Percentiles rank a stretch among this genome's conserved stretches.
Conservation (phyloP, 202 grass and related monocot genomes). For the Zoysia matrella region DNA sequence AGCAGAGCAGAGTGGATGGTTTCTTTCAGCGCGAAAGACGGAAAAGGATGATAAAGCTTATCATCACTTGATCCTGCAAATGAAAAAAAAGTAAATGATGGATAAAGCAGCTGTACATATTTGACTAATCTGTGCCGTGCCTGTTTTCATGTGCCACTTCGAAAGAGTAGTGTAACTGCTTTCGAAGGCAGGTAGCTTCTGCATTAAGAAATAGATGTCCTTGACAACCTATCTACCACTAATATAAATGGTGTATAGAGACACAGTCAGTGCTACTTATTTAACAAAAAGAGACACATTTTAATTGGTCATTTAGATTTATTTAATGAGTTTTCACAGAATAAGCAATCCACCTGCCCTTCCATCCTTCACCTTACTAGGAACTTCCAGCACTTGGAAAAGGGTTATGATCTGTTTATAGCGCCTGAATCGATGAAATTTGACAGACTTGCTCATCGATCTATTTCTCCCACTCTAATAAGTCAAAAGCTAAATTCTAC, state of each 20-base stretch:
- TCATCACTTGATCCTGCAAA: conserved; percentile 8
- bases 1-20: background rate
- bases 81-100: background rate
- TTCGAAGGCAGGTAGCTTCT: too few species aligned
- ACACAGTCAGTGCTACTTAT: conserved; percentile 17
- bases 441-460: conserved; percentile 18
- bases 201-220: too few species aligned
- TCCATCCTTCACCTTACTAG: conserved; percentile 24
- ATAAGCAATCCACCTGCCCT: background rate
- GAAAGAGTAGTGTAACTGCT: too few species aligned
- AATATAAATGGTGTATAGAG: conserved; percentile 11
- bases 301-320: background rate
- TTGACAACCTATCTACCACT: conserved; percentile 27
- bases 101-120: too few species aligned
- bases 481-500: too few species aligned
- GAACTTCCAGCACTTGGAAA: conserved; percentile 23
- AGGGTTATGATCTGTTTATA: background rate
- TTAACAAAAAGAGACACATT: background rate
- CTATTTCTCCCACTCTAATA: too few species aligned
- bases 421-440: background rate
- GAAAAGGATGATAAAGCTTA: conserved; percentile 26
- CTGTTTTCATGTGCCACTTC: too few species aligned
- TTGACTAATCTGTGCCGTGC: too few species aligned
- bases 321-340: background rate
- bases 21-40: background rate